Percentiles rank a stretch among this genome's conserved stretches.
Conservation (phyloP, 805 yeast species). For the Teunomyces barrocoloradensis region DNA sequence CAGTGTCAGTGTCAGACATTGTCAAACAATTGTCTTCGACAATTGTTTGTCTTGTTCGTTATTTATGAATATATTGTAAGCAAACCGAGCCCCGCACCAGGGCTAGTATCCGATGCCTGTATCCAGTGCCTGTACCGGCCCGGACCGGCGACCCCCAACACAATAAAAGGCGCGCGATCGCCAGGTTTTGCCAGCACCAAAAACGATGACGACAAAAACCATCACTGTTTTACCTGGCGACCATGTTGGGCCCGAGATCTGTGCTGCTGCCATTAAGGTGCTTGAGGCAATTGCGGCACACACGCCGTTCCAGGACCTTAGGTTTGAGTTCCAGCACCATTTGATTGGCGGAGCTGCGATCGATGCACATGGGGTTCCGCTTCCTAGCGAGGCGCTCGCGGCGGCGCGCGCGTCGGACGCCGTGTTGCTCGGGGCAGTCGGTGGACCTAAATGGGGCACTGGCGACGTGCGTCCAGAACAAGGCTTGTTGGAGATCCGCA, state of each 20-base stretch:
- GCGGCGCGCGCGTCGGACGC: conserved; percentile 90
- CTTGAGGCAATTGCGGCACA: conserved; percentile 67
- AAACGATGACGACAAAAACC: conserved; percentile 44
- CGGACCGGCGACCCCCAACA: background rate
- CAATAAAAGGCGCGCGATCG: too few species aligned
- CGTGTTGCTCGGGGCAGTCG: conserved; percentile 96
- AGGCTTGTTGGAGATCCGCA: conserved; percentile 90
- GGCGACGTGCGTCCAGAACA: conserved; percentile 96
- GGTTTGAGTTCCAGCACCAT: conserved; percentile 77
- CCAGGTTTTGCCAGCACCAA: background rate
- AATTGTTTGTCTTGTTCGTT: too few species aligned
- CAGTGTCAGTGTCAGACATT: too few species aligned
- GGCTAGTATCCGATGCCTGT: too few species aligned
- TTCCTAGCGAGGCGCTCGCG: conserved; percentile 78
- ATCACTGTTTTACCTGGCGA: conserved; percentile 94
- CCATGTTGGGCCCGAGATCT: conserved; percentile 92
- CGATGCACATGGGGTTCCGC: conserved; percentile 92
- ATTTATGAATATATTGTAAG: too few species aligned
- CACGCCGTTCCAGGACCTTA: conserved; percentile 40
- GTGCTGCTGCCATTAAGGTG: conserved; percentile 89
- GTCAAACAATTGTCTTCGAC: too few species aligned
- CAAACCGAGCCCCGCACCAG: too few species aligned
- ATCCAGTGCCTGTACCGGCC: background rate
- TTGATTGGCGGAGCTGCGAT: conserved; percentile 98
- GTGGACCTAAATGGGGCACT: conserved; percentile 99